phyloP scores from a whole-genome alignment of 129 eudicot genomes.

The Centrapalus pauciflorus region DNA sequence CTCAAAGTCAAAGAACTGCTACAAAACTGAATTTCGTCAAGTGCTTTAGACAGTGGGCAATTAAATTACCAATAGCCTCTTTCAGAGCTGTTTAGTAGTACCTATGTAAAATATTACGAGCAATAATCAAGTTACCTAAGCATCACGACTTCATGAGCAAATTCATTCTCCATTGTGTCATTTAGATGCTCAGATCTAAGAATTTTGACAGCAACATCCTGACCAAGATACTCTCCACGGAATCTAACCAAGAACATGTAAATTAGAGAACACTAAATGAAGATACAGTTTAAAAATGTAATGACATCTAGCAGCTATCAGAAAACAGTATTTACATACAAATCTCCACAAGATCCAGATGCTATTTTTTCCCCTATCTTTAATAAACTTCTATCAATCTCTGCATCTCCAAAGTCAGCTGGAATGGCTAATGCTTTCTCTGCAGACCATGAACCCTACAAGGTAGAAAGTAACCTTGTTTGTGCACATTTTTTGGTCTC shows the following conservation, averaged over 20 bases:
- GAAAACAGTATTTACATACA: constrained; percentile 38
- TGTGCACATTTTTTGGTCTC: too few species aligned
- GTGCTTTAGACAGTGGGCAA: background rate
- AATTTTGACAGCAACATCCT: constrained; percentile 75
- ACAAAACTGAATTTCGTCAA: too few species aligned
- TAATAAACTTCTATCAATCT: constrained; percentile 57
- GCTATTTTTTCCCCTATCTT: constrained; percentile 57
- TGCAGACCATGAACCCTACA: constrained; percentile 31
- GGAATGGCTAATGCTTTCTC: constrained; percentile 37
- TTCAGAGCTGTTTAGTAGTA: background rate
- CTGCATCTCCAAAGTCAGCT: constrained; percentile 44
- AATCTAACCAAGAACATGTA: constrained; percentile 35
- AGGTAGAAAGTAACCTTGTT: background rate
- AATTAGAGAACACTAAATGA: background rate
- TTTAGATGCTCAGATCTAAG: constrained; percentile 60
- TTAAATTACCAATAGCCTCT: background rate
- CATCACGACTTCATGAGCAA: constrained; percentile 63
- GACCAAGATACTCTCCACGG: constrained; percentile 63
- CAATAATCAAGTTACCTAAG: constrained; percentile 34
- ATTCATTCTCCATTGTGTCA: constrained; percentile 59
- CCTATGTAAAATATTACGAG: background rate
- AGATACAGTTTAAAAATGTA: constrained; percentile 6
- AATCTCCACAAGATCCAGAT: constrained; percentile 72
- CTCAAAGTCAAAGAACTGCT: background rate
- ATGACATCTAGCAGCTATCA: background rate